phyloP scores from a whole-genome alignment of 2,329 filamentous ascomycete genomes.

The Fonsecaea nubica region DNA sequence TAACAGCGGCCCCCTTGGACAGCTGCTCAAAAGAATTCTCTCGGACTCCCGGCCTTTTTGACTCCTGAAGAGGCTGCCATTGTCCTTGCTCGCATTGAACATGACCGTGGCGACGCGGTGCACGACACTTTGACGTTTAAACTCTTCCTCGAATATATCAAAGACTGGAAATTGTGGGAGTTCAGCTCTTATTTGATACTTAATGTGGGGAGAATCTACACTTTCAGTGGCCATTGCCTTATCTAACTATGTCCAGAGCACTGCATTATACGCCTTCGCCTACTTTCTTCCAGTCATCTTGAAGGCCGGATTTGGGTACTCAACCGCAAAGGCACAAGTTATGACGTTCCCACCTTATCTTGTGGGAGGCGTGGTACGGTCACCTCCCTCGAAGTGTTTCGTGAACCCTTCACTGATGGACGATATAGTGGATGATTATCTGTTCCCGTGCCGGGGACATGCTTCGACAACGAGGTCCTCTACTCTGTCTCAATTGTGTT shows the following conservation, averaged over 20 bases:
- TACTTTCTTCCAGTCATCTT: neutral
- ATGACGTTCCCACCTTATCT: neutral
- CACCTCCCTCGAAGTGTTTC: neutral
- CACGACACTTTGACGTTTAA: neutral
- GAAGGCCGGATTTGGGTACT: neutral
- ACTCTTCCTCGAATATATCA: neutral
- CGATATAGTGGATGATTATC: no score
- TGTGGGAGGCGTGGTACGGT: neutral
- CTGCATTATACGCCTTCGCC: neutral
- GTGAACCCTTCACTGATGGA: neutral
- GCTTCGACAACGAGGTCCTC: no score
- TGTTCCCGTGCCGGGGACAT: no score
- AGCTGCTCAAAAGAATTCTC: neutral
- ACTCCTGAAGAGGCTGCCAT: neutral
- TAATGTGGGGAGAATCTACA: neutral
- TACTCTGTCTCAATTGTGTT: no score
- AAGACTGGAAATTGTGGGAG: constrained; percentile 1
- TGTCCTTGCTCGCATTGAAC: neutral
- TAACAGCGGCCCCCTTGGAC: no score
- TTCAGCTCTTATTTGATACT: neutral
- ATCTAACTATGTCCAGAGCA: neutral
- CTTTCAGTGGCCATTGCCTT: neutral
- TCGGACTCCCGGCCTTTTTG: neutral
- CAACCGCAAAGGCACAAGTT: neutral
- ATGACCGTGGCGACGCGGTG: neutral